Base-by-base conservation (phyloP, 768 basidiomycete genomes). In the Termitomyces eurrhizus region DNA sequence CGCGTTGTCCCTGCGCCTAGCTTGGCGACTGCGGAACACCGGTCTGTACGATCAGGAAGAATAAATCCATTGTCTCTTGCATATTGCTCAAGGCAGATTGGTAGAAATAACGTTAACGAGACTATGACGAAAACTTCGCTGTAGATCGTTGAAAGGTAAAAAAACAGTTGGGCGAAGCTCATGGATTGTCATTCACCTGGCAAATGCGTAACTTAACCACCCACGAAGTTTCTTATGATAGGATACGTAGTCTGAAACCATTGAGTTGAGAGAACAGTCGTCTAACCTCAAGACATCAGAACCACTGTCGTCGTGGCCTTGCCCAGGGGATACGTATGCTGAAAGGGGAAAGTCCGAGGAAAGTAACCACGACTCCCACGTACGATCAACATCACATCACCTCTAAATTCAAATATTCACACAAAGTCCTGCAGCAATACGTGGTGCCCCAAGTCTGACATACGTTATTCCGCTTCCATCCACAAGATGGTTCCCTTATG, bases 1-100 rank as follows among this genome's bases (percentile, higher is more conserved):
- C 89, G 80, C 16, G 72, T 79, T 2, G 58, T 54, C 14, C 62
- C 67, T 12, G 50, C 56, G 55, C 61, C 67, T 7, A 67, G 57
- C 16, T 62, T 59, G n/a, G 63, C 63, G 6, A 65, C 50, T 4
- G 71, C 62, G 7, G 75, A 72, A 68, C 95, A 96, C 5, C 82
- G 84, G n/a, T 74, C 62, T 0, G 76, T 81, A 63, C 81, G 82
- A 58, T 89, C 89, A 0, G 92, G 92, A 18, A 87, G 75, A 2
- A 92, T 70, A 66, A 80, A 91, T 0, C 94, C 94, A 70, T 95
- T 92, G 73, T 95, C 93, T 61, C 93, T 75, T 2, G 94, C 94
- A 64, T 95, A 93, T 72, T 95, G 94, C 71, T 91, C 90, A 8
- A 92, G 75, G 69, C 87, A 90, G 65, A 93, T 89, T 2, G 92